Evolutionary conservation across 129 eudicot species (phyloP).

Genomic region (Flaveria trinervia): DNA sequence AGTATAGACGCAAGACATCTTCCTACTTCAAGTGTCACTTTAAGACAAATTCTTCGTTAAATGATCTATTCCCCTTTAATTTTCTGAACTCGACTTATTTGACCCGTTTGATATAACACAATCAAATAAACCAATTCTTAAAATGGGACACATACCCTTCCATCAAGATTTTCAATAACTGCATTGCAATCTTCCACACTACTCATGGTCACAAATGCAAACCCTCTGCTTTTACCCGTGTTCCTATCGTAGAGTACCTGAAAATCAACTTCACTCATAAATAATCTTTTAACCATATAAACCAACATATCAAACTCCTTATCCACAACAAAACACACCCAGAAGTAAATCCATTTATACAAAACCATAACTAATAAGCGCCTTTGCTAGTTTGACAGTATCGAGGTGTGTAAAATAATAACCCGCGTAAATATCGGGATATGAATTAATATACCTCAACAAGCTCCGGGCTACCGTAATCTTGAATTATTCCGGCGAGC

Average conservation of each 20-base stretch:
- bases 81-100: not conserved
- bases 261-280: not conserved
- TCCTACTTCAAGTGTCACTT: too few species aligned
- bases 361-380: too few species aligned
- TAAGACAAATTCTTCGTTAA: too few species aligned
- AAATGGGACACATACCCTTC: conserved; percentile 48
- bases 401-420: too few species aligned
- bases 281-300: too few species aligned
- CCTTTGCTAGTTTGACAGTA: too few species aligned
- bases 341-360: too few species aligned
- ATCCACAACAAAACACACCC: too few species aligned
- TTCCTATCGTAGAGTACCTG: conserved; percentile 81
- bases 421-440: too few species aligned
- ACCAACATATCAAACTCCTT: too few species aligned
- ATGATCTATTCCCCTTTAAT: too few species aligned
- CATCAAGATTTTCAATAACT: conserved; percentile 86
- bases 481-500: conserved; percentile 88
- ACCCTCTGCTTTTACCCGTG: conserved; percentile 91
- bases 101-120: not conserved
- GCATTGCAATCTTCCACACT: conserved; percentile 67
- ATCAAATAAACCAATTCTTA: not conserved
- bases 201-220: conserved; percentile 96
- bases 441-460: conserved; percentile 62
- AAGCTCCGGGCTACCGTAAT: conserved; percentile 76
- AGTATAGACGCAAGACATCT: too few species aligned